Conservation (phyloP, 108 stramenopile genomes). For the Craspedostauros australis region DNA sequence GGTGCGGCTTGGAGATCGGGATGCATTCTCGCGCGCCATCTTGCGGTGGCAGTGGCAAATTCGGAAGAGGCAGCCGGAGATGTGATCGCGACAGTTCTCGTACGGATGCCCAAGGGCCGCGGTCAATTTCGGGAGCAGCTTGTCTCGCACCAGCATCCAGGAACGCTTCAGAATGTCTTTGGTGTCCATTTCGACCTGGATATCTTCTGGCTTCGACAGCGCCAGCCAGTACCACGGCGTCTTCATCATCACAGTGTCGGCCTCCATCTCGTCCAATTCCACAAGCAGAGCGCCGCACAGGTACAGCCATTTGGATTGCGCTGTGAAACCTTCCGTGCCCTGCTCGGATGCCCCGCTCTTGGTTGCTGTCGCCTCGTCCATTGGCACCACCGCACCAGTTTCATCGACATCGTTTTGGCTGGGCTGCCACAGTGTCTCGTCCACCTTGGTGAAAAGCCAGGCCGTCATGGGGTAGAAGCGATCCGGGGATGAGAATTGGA, state of each 20-base stretch:
- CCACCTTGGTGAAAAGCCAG: constrained; percentile 59
- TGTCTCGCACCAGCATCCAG: constrained; percentile 58
- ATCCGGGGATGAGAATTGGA: constrained; percentile 60
- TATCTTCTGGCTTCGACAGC: constrained; percentile 7
- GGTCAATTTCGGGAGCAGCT: constrained; percentile 53
- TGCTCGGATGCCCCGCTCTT: constrained; percentile 14
- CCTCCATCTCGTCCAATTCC: constrained; percentile 59
- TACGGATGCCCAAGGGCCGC: constrained; percentile 83
- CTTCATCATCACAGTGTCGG: constrained; percentile 14
- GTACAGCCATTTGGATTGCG: constrained; percentile 81
- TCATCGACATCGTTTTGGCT: constrained; percentile 5
- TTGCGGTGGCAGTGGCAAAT: constrained; percentile 76
- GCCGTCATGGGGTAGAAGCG: constrained; percentile 47
- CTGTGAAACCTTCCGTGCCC: constrained; percentile 71
- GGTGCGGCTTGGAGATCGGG: constrained; percentile 15
- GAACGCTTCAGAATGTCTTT: constrained; percentile 32
- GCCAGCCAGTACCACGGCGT: constrained; percentile 30
- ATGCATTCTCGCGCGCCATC: constrained; percentile 25
- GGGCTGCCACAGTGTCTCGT: constrained; percentile 70
- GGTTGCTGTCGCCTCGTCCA: constrained; percentile 11
- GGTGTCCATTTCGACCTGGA: not conserved
- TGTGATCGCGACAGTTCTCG: constrained; percentile 82
- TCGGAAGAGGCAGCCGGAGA: constrained; percentile 70
- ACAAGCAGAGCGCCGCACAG: constrained; percentile 66
- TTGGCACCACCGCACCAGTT: constrained; percentile 7